Conservation (phyloP, 2,329 filamentous ascomycete genomes). For the Botrytis pseudocinerea region DNA sequence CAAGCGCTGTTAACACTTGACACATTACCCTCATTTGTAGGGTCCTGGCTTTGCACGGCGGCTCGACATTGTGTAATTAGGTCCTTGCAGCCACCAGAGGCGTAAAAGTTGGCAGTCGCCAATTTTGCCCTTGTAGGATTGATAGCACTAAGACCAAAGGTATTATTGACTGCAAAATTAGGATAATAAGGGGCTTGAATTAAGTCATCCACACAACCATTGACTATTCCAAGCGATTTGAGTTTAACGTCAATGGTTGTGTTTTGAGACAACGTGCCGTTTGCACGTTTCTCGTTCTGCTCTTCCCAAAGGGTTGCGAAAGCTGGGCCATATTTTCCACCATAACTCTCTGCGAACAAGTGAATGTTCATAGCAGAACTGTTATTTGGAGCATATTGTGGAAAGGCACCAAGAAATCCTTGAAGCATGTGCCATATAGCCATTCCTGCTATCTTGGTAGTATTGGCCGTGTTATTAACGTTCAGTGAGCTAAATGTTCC, state of each 20-base stretch:
- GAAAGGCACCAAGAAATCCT: conserved; percentile 59
- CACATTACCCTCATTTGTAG: conserved; percentile 45
- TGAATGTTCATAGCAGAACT: conserved; percentile 58
- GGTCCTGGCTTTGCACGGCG: conserved; percentile 45
- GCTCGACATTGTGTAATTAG: conserved; percentile 54
- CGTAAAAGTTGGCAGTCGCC: conserved; percentile 49
- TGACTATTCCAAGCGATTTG: conserved; percentile 66
- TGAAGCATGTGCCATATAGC: conserved; percentile 61
- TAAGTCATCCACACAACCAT: conserved; percentile 67
- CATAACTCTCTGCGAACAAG: conserved; percentile 69
- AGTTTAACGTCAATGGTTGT: conserved; percentile 61
- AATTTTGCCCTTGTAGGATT: conserved; percentile 52
- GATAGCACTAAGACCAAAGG: conserved; percentile 63
- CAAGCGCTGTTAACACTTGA: conserved; percentile 42
- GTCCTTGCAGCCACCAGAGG: conserved; percentile 53
- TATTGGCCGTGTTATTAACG: conserved; percentile 47
- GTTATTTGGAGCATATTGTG: conserved; percentile 55
- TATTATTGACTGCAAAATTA: conserved; percentile 61
- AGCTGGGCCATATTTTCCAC: conserved; percentile 67
- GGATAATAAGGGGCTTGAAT: conserved; percentile 60
- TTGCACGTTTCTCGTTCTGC: conserved; percentile 60
- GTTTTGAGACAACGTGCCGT: conserved; percentile 50
- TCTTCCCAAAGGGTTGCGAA: conserved; percentile 60
- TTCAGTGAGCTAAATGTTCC: conserved; percentile 65
- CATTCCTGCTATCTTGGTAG: conserved; percentile 53